These are phyloP conservation scores for Calycina herbarum DNA, from an alignment of 2,329 filamentous ascomycete genomes.

Conservation along the genomic window DNA sequence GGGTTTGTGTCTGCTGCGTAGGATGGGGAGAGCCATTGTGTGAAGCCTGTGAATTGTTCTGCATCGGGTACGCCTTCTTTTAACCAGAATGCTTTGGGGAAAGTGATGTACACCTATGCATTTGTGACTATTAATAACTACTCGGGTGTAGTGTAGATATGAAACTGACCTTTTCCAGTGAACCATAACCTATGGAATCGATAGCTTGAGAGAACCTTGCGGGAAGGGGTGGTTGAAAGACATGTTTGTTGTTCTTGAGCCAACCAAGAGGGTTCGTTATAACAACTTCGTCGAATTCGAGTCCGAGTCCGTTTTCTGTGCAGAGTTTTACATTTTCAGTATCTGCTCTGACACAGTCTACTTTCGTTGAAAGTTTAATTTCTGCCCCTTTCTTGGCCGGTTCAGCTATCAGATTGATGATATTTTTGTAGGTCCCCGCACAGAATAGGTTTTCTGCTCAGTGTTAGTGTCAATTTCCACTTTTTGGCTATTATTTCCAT, in stretches of 20 bases:
- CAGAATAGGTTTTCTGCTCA: slow-evolving; percentile 36
- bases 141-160: not conserved
- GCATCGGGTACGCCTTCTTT: slow-evolving; percentile 14
- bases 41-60: slow-evolving; percentile 47
- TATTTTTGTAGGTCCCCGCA: slow-evolving; percentile 36
- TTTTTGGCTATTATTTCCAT: not conserved
- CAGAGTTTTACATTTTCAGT: slow-evolving; percentile 20
- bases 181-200: slow-evolving; percentile 46
- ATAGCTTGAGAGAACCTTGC: slow-evolving; percentile 46
- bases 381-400: slow-evolving; percentile 28
- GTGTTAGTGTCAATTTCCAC: not conserved
- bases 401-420: slow-evolving; percentile 33
- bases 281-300: slow-evolving; percentile 45
- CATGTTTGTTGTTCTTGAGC: slow-evolving; percentile 43
- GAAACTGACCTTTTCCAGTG: slow-evolving; percentile 50
- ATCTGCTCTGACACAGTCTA: slow-evolving; percentile 22
- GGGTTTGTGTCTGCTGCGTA: slow-evolving; percentile 54
- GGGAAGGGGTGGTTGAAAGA: slow-evolving; percentile 48
- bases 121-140: slow-evolving; percentile 1
- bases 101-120: slow-evolving; percentile 47
- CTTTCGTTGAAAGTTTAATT: slow-evolving; percentile 30
- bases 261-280: slow-evolving; percentile 54
- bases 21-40: slow-evolving; percentile 58
- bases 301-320: slow-evolving; percentile 21
- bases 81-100: slow-evolving; percentile 63